Percentiles rank a stretch among this genome's conserved stretches.
Evolutionary conservation across 2,329 filamentous ascomycete genomes (phyloP).

Genomic region (Rutstroemia sp.): DNA sequence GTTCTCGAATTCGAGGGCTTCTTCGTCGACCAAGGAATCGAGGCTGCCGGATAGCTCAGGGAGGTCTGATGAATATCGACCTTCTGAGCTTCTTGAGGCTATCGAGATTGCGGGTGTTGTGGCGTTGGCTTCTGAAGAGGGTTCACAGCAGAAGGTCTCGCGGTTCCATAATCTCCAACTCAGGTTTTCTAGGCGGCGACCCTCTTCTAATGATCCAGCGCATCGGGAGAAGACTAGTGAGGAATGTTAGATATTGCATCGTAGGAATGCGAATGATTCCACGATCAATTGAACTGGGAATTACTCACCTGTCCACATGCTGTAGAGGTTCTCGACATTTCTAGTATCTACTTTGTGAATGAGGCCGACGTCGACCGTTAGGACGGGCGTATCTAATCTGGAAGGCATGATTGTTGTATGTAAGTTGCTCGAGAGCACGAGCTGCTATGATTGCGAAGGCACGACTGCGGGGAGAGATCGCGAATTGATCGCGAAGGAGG

Average conservation of each 20-base stretch:
- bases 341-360: constrained; percentile 93
- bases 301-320: constrained; percentile 87
- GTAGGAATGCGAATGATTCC: constrained; percentile 5
- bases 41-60: constrained; percentile 72
- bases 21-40: constrained; percentile 66
- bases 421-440: constrained; percentile 27
- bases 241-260: constrained; percentile 2
- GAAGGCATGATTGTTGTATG: constrained; percentile 59
- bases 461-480: constrained; percentile 24
- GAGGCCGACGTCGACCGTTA: constrained; percentile 84
- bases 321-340: constrained; percentile 87
- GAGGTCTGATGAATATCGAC: constrained; percentile 45
- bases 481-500: constrained; percentile 23
- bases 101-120: constrained; percentile 34
- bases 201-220: constrained; percentile 88
- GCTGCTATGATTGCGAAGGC: constrained; percentile 22
- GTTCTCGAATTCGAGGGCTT: constrained; percentile 47
- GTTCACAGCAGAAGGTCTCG: constrained; percentile 83
- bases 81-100: constrained; percentile 24
- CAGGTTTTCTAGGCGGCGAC: constrained; percentile 85
- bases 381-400: constrained; percentile 73
- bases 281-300: neutral
- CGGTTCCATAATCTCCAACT: constrained; percentile 94
- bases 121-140: constrained; percentile 45
- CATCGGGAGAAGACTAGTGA: constrained; percentile 81